Conservation (phyloP, 2,329 filamentous ascomycete genomes). For the Catunica adiposa region DNA sequence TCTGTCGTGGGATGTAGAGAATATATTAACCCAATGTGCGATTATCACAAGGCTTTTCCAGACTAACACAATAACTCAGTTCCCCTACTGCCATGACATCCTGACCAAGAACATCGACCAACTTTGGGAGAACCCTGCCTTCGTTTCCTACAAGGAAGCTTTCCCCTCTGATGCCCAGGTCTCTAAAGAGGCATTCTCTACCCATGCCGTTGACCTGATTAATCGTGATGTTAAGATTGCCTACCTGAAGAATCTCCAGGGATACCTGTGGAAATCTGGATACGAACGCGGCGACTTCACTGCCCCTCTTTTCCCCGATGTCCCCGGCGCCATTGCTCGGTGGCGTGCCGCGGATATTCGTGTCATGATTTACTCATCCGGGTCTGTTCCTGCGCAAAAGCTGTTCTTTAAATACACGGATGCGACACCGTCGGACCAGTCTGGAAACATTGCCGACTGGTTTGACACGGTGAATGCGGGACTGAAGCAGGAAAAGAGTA, state of each 20-base stretch:
- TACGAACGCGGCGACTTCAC: constrained; percentile 53
- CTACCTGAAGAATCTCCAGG: constrained; percentile 66
- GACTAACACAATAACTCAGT: constrained; percentile 32
- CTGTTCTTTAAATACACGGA: constrained; percentile 56
- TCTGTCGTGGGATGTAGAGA: too few species aligned
- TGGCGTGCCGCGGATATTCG: constrained; percentile 41
- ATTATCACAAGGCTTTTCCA: background rate
- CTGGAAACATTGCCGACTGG: constrained; percentile 43
- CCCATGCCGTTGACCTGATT: constrained; percentile 56
- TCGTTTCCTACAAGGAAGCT: constrained; percentile 50
- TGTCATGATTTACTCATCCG: constrained; percentile 68
- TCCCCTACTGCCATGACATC: constrained; percentile 56
- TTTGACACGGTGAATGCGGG: constrained; percentile 74
- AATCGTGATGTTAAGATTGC: constrained; percentile 55
- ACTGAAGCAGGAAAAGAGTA: constrained; percentile 48
- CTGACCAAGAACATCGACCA: constrained; percentile 46
- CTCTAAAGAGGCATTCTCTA: constrained; percentile 41
- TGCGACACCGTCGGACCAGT: constrained; percentile 41
- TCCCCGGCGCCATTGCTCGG: constrained; percentile 41
- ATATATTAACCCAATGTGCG: too few species aligned
- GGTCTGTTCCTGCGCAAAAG: constrained; percentile 66
- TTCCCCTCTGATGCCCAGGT: constrained; percentile 50
- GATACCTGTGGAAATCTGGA: constrained; percentile 60
- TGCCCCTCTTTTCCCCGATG: constrained; percentile 60
- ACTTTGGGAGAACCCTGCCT: constrained; percentile 49